phyloP scores from a whole-genome alignment of 257 asterid genomes.

The Orobanche coerulescens region DNA sequence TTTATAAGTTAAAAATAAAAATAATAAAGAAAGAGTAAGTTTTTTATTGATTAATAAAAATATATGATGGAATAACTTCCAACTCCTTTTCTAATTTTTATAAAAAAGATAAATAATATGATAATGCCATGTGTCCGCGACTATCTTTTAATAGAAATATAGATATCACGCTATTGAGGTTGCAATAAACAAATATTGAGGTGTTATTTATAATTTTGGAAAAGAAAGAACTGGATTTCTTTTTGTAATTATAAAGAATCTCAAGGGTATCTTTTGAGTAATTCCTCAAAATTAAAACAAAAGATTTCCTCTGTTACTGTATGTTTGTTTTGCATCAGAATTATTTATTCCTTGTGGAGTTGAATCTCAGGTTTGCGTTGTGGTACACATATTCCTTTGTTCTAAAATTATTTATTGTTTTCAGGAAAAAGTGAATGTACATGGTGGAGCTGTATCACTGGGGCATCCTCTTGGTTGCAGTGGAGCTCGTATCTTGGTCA shows the following conservation, averaged over 20 bases:
- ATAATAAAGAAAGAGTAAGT: too few species aligned
- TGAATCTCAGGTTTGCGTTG: background rate
- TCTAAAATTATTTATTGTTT: slow-evolving; percentile 20
- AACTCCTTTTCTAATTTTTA: too few species aligned
- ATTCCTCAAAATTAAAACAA: background rate
- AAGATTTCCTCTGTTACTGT: too few species aligned
- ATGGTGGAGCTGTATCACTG: slow-evolving; percentile 94
- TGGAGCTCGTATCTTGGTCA: slow-evolving; percentile 94
- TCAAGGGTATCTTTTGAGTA: too few species aligned
- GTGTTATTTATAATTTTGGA: background rate
- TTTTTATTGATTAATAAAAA: too few species aligned
- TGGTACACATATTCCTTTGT: slow-evolving; percentile 6
- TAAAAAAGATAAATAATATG: too few species aligned
- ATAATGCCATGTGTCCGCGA: too few species aligned
- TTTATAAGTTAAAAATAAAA: too few species aligned
- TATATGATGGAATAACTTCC: too few species aligned
- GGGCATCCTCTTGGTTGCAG: slow-evolving; percentile 99
- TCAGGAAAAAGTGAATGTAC: slow-evolving; percentile 84
- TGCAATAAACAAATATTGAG: background rate
- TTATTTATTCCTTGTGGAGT: background rate
- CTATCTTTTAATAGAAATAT: too few species aligned
- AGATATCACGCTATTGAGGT: background rate
- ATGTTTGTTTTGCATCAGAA: background rate
- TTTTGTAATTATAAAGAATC: too few species aligned
- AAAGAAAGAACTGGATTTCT: too few species aligned